Conservation (phyloP, 2,329 filamentous ascomycete genomes). For the Epichloe typhina region DNA sequence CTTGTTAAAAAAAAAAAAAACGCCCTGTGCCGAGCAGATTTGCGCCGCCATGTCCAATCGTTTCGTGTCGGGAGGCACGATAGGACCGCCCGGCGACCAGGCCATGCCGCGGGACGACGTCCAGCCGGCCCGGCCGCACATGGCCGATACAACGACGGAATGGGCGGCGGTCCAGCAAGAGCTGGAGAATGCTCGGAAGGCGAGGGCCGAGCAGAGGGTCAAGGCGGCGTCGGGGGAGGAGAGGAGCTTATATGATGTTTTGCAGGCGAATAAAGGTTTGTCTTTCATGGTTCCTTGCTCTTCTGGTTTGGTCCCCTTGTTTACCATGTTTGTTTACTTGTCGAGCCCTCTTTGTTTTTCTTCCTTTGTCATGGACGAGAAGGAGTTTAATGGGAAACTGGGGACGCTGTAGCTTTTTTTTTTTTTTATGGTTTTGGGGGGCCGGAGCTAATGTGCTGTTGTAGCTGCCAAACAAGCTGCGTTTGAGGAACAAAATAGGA, state of each 20-base stretch:
- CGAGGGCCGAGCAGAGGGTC: constrained; percentile 37
- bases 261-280: constrained; percentile 73
- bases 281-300: background rate
- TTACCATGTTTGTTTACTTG: too few species aligned
- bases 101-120: constrained; percentile 10
- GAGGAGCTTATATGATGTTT: constrained; percentile 56
- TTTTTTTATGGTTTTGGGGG: too few species aligned
- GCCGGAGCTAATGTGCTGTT: too few species aligned
- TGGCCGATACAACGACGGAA: constrained; percentile 24
- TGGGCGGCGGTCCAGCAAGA: constrained; percentile 54
- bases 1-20: too few species aligned
- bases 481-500: constrained; percentile 58
- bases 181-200: constrained; percentile 45
- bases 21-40: too few species aligned
- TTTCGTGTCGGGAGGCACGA: constrained; percentile 43
- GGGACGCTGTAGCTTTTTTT: background rate
- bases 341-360: background rate
- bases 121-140: background rate
- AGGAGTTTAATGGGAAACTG: too few species aligned
- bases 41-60: constrained; percentile 32
- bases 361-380: background rate
- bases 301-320: background rate
- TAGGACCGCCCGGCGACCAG: constrained; percentile 18
- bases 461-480: constrained; percentile 68
- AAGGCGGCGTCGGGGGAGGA: constrained; percentile 31